A percentile compares a stretch with the other conserved stretches of the same genome.
Conservation (phyloP, 345 rosid species). For the Cardamine occulta region DNA sequence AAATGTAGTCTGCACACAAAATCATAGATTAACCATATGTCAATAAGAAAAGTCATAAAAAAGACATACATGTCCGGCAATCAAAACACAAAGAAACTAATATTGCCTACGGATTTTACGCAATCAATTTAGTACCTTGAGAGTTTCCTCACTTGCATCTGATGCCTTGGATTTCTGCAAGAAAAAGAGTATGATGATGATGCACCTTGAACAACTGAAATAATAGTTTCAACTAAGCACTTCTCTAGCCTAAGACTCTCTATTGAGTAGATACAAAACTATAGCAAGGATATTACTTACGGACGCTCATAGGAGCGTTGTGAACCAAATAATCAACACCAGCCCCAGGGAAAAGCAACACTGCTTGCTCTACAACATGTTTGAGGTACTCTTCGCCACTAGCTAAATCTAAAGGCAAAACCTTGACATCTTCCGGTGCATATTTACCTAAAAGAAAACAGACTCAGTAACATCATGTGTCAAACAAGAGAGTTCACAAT, state of each 20-base stretch:
- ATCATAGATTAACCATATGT: background rate
- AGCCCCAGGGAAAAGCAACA: constrained; percentile 61
- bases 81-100: background rate
- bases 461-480: constrained; percentile 2
- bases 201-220: constrained; percentile 4
- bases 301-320: constrained; percentile 95
- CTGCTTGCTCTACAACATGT: constrained; percentile 75
- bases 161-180: constrained; percentile 81
- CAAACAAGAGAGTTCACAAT: constrained; percentile 11
- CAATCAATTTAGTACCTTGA: constrained; percentile 55
- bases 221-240: background rate
- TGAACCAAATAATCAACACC: constrained; percentile 90
- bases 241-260: constrained; percentile 1
- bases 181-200: constrained; percentile 17
- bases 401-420: constrained; percentile 87
- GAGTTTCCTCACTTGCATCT: constrained; percentile 72
- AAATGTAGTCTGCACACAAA: constrained; percentile 68
- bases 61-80: constrained; percentile 8
- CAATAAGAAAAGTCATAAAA: background rate
- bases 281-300: constrained; percentile 49
- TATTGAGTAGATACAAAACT: background rate
- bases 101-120: background rate
- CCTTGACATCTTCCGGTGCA: constrained; percentile 69
- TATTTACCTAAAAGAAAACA: constrained; percentile 63
- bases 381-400: constrained; percentile 71